Conservation (phyloP, 1,284 basidiomycete genomes). For the Puccinia novopanici region DNA sequence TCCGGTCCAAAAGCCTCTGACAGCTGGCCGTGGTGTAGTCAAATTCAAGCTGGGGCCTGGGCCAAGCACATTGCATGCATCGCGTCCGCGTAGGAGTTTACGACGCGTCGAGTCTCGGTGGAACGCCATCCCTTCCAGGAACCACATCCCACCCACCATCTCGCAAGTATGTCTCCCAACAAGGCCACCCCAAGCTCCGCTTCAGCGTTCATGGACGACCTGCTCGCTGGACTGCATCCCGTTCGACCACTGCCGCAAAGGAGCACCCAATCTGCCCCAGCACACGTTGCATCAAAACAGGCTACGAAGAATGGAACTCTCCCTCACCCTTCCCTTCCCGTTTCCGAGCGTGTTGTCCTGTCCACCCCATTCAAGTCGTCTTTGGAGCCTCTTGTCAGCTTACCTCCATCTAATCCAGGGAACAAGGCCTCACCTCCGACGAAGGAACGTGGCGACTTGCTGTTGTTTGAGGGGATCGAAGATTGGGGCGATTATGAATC, state of each 20-base stretch:
- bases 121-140: no score
- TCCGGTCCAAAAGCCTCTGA: no score
- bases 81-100: no score
- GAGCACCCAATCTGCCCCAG: not conserved
- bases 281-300: not conserved
- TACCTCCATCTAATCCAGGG: not conserved
- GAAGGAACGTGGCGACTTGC: not conserved
- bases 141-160: not conserved
- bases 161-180: not conserved
- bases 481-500: conserved; percentile 24
- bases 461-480: conserved; percentile 40
- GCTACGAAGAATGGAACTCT: not conserved
- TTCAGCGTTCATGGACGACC: conserved; percentile 23
- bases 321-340: not conserved
- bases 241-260: not conserved
- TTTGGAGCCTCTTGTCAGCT: not conserved
- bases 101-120: no score
- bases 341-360: no score
- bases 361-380: not conserved
- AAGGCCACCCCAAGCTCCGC: not conserved
- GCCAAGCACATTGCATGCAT: no score
- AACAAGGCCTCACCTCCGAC: not conserved
- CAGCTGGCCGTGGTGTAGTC: no score
- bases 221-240: conserved; percentile 4
- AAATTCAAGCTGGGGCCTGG: no score